Percentiles rank a stretch among this genome's conserved stretches.
Conservation (phyloP, 2,329 filamentous ascomycete genomes). For the Seiridium cupressi region DNA sequence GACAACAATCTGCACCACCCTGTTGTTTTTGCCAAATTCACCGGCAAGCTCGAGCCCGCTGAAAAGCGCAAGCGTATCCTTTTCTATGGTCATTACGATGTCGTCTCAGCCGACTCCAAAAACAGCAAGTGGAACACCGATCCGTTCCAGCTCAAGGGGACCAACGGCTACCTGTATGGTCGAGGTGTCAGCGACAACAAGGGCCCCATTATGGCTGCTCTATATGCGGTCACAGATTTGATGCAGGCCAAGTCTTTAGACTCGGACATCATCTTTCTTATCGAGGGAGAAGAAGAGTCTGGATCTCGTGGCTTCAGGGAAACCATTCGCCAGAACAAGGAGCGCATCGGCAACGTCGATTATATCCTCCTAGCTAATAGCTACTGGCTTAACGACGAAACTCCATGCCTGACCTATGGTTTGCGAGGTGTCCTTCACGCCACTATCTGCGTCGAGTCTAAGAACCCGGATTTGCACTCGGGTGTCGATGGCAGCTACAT, state of each 20-base stretch:
- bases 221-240: conserved; percentile 90
- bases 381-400: conserved; percentile 97
- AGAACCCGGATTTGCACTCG: conserved; percentile 85
- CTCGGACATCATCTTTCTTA: conserved; percentile 88
- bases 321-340: conserved; percentile 75
- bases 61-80: conserved; percentile 78
- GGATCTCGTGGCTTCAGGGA: conserved; percentile 89
- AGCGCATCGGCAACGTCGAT: conserved; percentile 84
- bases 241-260: conserved; percentile 79
- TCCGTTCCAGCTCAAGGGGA: conserved; percentile 84
- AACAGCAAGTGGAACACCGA: conserved; percentile 82
- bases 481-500: conserved; percentile 94
- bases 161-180: conserved; percentile 91
- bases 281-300: conserved; percentile 95
- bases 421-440: conserved; percentile 92
- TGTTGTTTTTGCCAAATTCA: conserved; percentile 88
- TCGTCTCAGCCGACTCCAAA: conserved; percentile 84
- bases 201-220: conserved; percentile 87
- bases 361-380: conserved; percentile 96
- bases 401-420: conserved; percentile 93
- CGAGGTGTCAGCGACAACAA: conserved; percentile 98
- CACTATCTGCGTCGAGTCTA: conserved; percentile 82
- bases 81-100: conserved; percentile 98
- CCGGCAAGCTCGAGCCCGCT: conserved; percentile 66
- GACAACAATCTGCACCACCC: conserved; percentile 74